Evolutionary conservation across 257 asterid species (phyloP).

Genomic region (Fraxinus cuspidata): DNA sequence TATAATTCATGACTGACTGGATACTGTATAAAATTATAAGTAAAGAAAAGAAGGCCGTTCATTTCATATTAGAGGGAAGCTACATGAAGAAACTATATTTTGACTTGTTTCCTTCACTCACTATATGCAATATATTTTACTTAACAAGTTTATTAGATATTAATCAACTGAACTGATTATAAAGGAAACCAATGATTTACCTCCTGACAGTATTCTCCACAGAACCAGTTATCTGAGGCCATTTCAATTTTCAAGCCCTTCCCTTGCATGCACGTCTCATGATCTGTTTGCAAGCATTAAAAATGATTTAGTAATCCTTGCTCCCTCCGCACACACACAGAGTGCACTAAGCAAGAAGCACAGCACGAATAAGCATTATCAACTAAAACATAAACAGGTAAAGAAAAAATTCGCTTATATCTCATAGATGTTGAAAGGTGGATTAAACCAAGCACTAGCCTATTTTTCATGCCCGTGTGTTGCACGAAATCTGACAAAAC

Average conservation of each 20-base stretch:
- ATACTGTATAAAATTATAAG: neutral
- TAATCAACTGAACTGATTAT: neutral
- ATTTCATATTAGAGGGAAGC: neutral
- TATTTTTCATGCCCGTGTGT: neutral
- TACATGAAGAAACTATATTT: slow-evolving; percentile 9
- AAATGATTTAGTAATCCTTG: slow-evolving; percentile 13
- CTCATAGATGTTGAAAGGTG: slow-evolving; percentile 1
- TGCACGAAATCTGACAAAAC: neutral
- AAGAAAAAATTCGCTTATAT: slow-evolving; percentile 4
- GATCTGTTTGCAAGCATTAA: slow-evolving; percentile 64
- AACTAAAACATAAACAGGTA: neutral
- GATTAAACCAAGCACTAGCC: neutral
- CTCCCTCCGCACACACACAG: neutral
- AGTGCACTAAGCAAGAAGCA: slow-evolving; percentile 9
- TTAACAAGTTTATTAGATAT: neutral
- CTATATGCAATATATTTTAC: neutral
- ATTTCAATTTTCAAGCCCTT: slow-evolving; percentile 42
- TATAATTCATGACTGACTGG: neutral
- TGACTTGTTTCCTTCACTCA: neutral
- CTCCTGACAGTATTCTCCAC: slow-evolving; percentile 80
- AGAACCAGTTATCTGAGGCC: slow-evolving; percentile 78
- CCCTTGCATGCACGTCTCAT: slow-evolving; percentile 61
- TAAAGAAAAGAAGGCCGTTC: neutral
- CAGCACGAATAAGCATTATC: slow-evolving; percentile 20
- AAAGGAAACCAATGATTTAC: slow-evolving; percentile 39